Evolutionary conservation across 495 filamentous ascomycete species (phyloP), one percentile per base, ranked within the genome.

Genomic region (Neurospora tetrasperma): DNA sequence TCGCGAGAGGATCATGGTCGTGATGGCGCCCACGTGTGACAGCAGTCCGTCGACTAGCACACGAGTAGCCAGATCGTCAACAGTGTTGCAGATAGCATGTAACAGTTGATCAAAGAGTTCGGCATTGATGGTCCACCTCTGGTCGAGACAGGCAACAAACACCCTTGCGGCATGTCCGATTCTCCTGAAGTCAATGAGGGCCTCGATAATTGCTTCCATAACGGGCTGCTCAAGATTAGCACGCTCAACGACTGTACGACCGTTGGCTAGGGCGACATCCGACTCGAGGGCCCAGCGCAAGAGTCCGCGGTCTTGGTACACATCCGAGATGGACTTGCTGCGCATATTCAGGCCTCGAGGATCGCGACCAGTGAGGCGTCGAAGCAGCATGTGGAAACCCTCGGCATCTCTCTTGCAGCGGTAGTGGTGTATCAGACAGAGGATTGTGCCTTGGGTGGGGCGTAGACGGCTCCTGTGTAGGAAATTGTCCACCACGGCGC

Each of bases 361-460:
- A 62, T 81, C 77, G 14, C 70, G 16, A 6, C 75, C 80, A 4
- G 73, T 75, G 78, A 90, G 82, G 11, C 82, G 80, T 35, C 74
- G 74, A 27, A 86, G 59, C 12, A 84, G 75, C 16, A 76, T 72
- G 35, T 77, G 78, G 69, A 89, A 85, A 5, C 82, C 84, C 12
- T 76, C 35, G 0, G 73, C 11, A 71, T 88, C 79, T 3, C 78
- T 74, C 10, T 76, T 83, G 48, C 75, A 76, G 9, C 83, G 83
- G 75, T 87, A 90, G 79, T 90, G 85, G 42, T 86, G 78, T 6
- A 93, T 79, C 8, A 90, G 75, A 43, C 84, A 84, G 6, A 83
- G 75, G n/a, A 84, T 77, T 10, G 89, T 90, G 31, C 82, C 80
- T 69, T 86, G 80, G 39, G 87, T 92, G 7, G 87, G 86, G 41